Evolutionary conservation across 768 basidiomycete genomes (phyloP), one percentile per base, ranked within the genome.

Genomic region (Phlebiopsis flavidoalba): DNA sequence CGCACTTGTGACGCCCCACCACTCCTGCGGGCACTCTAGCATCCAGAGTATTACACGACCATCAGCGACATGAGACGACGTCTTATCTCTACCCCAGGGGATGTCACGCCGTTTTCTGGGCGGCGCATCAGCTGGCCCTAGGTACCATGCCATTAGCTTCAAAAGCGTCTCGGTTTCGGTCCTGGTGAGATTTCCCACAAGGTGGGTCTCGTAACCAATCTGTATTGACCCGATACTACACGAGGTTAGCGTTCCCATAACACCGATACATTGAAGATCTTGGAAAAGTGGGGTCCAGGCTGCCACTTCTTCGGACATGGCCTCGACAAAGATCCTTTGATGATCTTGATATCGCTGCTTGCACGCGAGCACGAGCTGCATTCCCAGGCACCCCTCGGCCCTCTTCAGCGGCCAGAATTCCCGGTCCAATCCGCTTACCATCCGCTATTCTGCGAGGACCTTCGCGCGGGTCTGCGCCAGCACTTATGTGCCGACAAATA

Each of bases 31-130:
- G 2, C 86, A 31, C 26, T 31, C 84, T 3, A 89, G 87, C 63
- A 82, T 79, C 33, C 78, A 91, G 60, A 88, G 89, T n/a, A 86
- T 89, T 5, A n/a, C 74, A 77, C 59, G 80, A 82, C 82, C n/a
- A 81, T 96, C n/a, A 80, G 83, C 1, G 93, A 96, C n/a, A n/a
- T n/a, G 95, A 70, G 80, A 89, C 45, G 96, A 98, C 63, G 96
- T 98, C 0, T 98, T 98, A 83, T 71, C 77, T 99, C 24, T 95
- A 81, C 67, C 83, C 93, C 0, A 83, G 0, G 96, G 96, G 0
- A 98, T 99, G 96, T 75, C 87, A n/a, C 36, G 95, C 96, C 1
- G 95, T 99, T 1, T 95, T 99, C 55, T 99, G 92, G 91, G 88
- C 81, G 68, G 87, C 94, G 0, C 94, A 97, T 69, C 83, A 89